Conservation (phyloP, 2,329 filamentous ascomycete genomes). For the Pseudogymnoascus sp. region DNA sequence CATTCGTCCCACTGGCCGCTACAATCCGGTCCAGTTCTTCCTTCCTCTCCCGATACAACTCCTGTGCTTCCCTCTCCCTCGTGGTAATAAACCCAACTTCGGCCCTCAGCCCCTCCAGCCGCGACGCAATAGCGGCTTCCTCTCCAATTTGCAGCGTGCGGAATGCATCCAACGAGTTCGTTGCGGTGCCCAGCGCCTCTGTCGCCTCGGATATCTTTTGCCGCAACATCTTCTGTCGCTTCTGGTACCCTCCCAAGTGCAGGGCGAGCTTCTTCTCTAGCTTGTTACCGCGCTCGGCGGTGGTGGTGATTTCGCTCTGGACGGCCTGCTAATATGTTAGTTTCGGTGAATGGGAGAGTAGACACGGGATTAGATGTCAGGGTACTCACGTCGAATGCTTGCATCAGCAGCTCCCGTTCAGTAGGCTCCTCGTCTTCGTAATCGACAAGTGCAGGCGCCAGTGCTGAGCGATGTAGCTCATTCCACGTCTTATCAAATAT, state of each 20-base stretch:
- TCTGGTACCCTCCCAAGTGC: conserved; percentile 82
- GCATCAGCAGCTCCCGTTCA: conserved; percentile 27
- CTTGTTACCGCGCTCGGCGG: conserved; percentile 74
- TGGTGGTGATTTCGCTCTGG: conserved; percentile 62
- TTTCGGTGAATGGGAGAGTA: conserved; percentile 1
- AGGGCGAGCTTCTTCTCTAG: conserved; percentile 88
- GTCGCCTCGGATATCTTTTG: conserved; percentile 72
- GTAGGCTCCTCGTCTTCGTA: conserved; percentile 65
- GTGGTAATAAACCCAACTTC: conserved; percentile 74
- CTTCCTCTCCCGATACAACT: conserved; percentile 65
- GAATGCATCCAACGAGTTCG: conserved; percentile 63
- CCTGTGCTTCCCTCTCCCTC: conserved; percentile 84
- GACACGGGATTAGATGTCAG: neutral
- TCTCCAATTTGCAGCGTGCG: conserved; percentile 70
- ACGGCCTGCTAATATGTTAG: conserved; percentile 42
- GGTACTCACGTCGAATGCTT: conserved; percentile 62
- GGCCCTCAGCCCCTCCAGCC: conserved; percentile 68
- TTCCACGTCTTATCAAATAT: conserved; percentile 47
- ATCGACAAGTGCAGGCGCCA: conserved; percentile 71
- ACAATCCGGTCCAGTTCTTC: conserved; percentile 57
- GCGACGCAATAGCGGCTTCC: conserved; percentile 61
- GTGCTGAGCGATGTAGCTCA: conserved; percentile 41
- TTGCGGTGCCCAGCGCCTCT: conserved; percentile 64
- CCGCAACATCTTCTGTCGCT: conserved; percentile 70
- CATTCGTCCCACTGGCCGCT: conserved; percentile 2